phyloP scores from a whole-genome alignment of 73 alveolate species.

The Durusdinium trenchii region DNA sequence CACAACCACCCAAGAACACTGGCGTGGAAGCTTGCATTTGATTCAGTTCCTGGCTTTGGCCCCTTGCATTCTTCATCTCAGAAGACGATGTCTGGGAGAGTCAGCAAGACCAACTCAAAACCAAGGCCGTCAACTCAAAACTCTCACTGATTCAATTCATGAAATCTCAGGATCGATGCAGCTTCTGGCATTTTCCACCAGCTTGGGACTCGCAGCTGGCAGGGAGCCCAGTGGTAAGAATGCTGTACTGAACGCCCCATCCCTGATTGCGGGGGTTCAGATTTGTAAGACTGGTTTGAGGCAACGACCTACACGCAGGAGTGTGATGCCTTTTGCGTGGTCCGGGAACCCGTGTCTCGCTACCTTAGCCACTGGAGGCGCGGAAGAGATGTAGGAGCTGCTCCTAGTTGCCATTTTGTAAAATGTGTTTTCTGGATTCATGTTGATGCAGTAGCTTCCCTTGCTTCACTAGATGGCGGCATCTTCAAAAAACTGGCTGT shows the following conservation, averaged over 20 bases:
- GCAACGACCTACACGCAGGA: constrained; percentile 39
- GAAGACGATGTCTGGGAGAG: no score
- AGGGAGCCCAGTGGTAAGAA: not conserved
- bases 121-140: not conserved
- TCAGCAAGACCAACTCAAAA: not conserved
- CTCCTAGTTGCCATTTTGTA: not conserved
- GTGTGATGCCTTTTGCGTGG: constrained; percentile 83
- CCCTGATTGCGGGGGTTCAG: not conserved
- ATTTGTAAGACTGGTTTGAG: not conserved
- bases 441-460: not conserved
- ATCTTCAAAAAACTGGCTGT: constrained; percentile 31
- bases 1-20: constrained; percentile 36
- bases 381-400: not conserved
- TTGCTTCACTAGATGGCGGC: constrained; percentile 41
- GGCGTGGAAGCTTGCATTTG: constrained; percentile 46
- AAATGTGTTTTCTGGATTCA: not conserved
- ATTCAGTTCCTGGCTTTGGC: no score
- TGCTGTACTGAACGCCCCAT: not conserved
- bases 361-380: constrained; percentile 90
- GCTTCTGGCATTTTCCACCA: constrained; percentile 93
- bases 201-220: constrained; percentile 58
- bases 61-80: no score
- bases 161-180: constrained; percentile 86
- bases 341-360: constrained; percentile 60
- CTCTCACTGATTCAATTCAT: no score